Percentiles rank a stretch among this genome's conserved stretches.
phyloP scores from a whole-genome alignment of 345 rosid genomes.

The Salix viminalis region DNA sequence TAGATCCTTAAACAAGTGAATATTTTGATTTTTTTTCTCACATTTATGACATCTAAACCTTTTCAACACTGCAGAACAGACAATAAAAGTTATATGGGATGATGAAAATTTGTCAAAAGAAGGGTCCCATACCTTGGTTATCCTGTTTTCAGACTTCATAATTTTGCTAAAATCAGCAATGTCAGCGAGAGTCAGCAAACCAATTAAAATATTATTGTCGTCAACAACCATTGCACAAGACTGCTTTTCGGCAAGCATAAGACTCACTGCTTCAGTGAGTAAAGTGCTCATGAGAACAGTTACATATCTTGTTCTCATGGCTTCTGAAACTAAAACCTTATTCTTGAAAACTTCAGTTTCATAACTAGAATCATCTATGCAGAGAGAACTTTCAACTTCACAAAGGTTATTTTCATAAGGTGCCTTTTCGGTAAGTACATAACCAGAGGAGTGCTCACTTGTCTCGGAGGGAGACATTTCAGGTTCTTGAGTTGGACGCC shows the following conservation, averaged over 20 bases:
- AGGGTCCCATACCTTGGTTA: conserved; percentile 48
- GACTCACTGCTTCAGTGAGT: conserved; percentile 66
- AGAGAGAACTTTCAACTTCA: conserved; percentile 87
- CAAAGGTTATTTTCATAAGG: conserved; percentile 52
- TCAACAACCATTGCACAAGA: conserved; percentile 77
- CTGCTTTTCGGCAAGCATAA: conserved; percentile 87
- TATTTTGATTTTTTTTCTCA: background rate
- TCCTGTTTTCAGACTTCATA: conserved; percentile 32
- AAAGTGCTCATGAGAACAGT: conserved; percentile 59
- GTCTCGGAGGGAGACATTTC: conserved; percentile 20
- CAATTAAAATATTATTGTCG: conserved; percentile 52
- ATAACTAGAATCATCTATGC: conserved; percentile 45
- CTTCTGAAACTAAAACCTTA: conserved; percentile 65
- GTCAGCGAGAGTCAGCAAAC: conserved; percentile 58
- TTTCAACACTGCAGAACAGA: background rate
- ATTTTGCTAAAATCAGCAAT: conserved; percentile 54
- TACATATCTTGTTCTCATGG: conserved; percentile 81
- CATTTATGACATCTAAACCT: background rate
- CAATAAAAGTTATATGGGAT: background rate
- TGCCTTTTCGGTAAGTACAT: conserved; percentile 23
- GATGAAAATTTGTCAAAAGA: background rate
- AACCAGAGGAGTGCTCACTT: conserved; percentile 17
- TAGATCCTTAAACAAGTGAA: background rate
- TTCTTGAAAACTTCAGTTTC: conserved; percentile 41
- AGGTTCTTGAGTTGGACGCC: conserved; percentile 26